A percentile compares a stretch with the other conserved stretches of the same genome.
Evolutionary conservation across 2,329 filamentous ascomycete species (phyloP).

Genomic region (Amesomyces nigricolor): DNA sequence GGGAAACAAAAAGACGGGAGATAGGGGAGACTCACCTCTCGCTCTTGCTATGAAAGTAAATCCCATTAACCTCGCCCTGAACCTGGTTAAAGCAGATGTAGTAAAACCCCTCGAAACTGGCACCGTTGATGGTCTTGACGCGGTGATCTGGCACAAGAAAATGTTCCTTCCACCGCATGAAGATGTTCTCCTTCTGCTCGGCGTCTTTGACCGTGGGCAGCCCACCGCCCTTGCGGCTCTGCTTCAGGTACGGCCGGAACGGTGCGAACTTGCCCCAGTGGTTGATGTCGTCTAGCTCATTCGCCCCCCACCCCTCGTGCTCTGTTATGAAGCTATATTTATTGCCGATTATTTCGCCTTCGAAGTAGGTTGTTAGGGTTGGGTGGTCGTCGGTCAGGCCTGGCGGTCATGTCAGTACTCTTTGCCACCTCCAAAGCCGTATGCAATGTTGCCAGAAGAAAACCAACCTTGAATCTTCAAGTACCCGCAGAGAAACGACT

Average conservation of each 20-base stretch:
- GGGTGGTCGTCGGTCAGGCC: constrained; percentile 93
- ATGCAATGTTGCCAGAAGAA: too few species aligned
- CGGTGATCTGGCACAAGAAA: constrained; percentile 94
- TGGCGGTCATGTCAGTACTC: constrained; percentile 34
- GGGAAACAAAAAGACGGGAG: background rate
- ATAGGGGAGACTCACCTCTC: constrained; percentile 70
- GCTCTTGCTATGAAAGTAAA: constrained; percentile 97
- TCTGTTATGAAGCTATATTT: constrained; percentile 93
- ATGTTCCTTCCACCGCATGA: constrained; percentile 99
- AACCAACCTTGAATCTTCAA: constrained; percentile 81
- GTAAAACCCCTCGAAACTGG: constrained; percentile 97
- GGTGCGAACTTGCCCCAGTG: constrained; percentile 91
- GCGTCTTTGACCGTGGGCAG: constrained; percentile 59
- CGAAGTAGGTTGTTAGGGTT: constrained; percentile 96
- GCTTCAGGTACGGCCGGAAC: constrained; percentile 68
- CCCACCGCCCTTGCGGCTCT: constrained; percentile 53
- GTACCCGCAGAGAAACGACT: constrained; percentile 93
- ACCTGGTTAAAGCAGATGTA: constrained; percentile 98
- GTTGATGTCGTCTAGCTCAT: constrained; percentile 74
- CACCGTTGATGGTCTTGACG: constrained; percentile 83
- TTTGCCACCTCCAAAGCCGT: background rate
- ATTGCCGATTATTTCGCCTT: constrained; percentile 93
- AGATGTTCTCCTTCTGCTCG: constrained; percentile 78
- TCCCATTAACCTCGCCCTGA: constrained; percentile 78
- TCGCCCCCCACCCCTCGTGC: constrained; percentile 86